A percentile compares a stretch with the other conserved stretches of the same genome.
phyloP scores from a whole-genome alignment of 2,329 filamentous ascomycete genomes.

The Penicillium sp. region DNA sequence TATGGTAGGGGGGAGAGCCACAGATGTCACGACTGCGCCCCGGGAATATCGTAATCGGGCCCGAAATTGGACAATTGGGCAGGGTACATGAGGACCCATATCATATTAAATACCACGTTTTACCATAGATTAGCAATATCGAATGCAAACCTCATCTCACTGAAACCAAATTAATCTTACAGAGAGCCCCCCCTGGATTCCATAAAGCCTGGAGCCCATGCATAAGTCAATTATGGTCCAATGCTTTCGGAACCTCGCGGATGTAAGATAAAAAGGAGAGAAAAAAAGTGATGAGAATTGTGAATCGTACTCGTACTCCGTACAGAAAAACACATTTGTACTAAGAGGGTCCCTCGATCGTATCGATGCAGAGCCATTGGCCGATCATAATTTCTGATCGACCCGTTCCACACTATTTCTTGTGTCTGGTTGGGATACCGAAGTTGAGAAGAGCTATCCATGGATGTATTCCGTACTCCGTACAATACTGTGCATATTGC shows the following conservation, averaged over 20 bases:
- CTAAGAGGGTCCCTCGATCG: background rate
- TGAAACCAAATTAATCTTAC: conserved; percentile 1
- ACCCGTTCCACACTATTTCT: background rate
- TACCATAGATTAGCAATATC: background rate
- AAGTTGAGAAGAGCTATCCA: background rate
- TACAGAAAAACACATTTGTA: background rate
- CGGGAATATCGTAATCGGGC: background rate
- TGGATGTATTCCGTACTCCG: background rate
- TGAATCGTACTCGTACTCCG: background rate
- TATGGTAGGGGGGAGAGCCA: background rate
- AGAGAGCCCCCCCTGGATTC: background rate
- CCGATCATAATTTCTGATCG: conserved; percentile 1
- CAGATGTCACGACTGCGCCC: conserved; percentile 3
- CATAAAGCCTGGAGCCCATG: background rate
- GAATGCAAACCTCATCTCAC: background rate
- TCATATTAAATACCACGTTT: background rate
- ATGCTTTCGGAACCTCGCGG: background rate
- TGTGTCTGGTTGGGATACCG: background rate
- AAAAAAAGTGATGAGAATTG: background rate
- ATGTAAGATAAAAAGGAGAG: background rate
- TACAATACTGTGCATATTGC: background rate
- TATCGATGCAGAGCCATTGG: conserved; percentile 1
- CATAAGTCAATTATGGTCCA: background rate
- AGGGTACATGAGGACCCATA: background rate
- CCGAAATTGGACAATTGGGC: background rate